Evolutionary conservation across 306 rosid species (phyloP), one percentile per base, ranked within the genome.

Genomic region (Sphenostylis stenocarpa): DNA sequence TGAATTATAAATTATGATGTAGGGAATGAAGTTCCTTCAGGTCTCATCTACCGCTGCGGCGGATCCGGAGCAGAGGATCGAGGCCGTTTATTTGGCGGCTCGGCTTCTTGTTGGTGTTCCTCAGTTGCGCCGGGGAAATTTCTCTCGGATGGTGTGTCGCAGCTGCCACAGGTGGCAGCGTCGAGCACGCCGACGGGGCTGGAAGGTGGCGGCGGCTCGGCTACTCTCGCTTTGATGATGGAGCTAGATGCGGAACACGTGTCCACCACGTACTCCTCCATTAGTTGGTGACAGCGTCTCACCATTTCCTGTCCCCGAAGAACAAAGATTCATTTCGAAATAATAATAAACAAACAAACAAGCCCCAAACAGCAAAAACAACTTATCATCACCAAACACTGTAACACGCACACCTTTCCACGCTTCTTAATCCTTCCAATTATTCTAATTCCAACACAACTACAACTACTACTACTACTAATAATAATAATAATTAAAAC

Each of bases 281-380:
- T 92, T 24, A 92, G 91, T 87, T 89, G 96, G 68, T 85, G 92
- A 88, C 97, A 92, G 92, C 91, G 81, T 83, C 85, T 86, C 74
- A 89, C 91, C 90, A 77, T 88, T 80, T 86, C 96, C 97, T 90
- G 89, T 77, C 52, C 81, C 82, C 69, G 47, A 73, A 52, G 43
- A 80, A 70, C 65, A 87, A 73, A 55, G 26, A 51, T 83, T 73
- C 69, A 73, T 66, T n/a, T 26, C 20, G 44, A 80, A 33, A 49
- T 15, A 61, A 58, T 21, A 45, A 23, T 5, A 75, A 26, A 17
- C 28, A 13, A 19, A 17, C 7, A 67, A 44, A 33, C 0, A 75
- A 58, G 5, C 17, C 3, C 38, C 4, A 26, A 47, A 68, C 24
- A 26, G 63, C 34, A 33, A 43, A 57, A n/a, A 29, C 41, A 60